phyloP scores from a whole-genome alignment of 1,284 basidiomycete species.

The Cutaneotrichosporon arboriforme region DNA sequence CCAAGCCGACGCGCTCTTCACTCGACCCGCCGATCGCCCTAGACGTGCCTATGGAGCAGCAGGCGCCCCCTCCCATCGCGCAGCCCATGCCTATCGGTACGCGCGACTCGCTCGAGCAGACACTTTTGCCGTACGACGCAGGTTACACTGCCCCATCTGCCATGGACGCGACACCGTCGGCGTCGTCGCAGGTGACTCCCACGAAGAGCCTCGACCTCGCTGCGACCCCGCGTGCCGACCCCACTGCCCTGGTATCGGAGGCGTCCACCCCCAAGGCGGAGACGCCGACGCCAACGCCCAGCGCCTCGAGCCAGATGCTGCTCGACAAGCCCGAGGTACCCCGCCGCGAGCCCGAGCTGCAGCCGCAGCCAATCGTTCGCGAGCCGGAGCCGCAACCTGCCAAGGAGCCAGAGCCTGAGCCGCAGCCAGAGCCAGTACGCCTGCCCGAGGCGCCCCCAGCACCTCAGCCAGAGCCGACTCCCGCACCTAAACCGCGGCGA shows the following conservation, averaged over 20 bases:
- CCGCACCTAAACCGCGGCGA: too few species aligned
- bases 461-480: neutral
- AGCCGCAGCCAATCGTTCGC: neutral
- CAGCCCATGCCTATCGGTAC: too few species aligned
- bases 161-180: neutral
- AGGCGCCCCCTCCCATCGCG: too few species aligned
- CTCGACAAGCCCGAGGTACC: neutral
- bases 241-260: neutral
- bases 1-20: neutral
- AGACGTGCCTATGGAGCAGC: neutral
- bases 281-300: neutral
- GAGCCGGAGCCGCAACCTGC: conserved; percentile 1
- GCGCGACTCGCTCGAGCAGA: neutral
- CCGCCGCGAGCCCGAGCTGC: neutral
- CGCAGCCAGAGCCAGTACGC: neutral
- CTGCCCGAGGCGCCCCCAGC: neutral
- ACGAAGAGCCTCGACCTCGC: conserved; percentile 1
- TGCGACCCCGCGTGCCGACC: conserved; percentile 4
- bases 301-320: conserved; percentile 1
- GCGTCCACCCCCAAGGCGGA: conserved; percentile 1
- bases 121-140: neutral
- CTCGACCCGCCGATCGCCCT: conserved; percentile 8
- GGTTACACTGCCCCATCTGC: neutral
- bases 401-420: neutral
- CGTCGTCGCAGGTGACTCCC: conserved; percentile 1